Evolutionary conservation across 1,284 basidiomycete species (phyloP), one percentile per base, ranked within the genome.

Genomic region (Ustilago bromivora): DNA sequence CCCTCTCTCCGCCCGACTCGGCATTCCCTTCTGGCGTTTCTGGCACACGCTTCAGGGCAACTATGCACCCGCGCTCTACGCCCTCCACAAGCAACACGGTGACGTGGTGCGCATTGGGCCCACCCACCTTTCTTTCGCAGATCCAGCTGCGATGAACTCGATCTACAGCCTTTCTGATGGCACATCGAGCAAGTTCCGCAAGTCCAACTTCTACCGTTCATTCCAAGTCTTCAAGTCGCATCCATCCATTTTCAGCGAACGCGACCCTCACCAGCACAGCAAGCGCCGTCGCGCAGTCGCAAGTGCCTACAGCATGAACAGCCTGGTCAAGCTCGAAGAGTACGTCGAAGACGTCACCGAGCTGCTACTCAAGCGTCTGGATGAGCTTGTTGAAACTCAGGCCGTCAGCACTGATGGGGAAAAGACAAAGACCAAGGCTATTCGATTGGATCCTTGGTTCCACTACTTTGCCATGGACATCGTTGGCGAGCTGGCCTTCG

Each of bases 401-500:
- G 23, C 69, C 5, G 49, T 47, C 11, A 52, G 35, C 10, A 38
- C 28, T 9, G 15, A 63, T n/a, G 61, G 46, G 10, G 63, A 65
- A 4, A 58, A 59, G 34, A 52, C 47, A 3, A 72, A 58, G 63
- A 66, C 63, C 1, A 64, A 57, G 40, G 46, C 77, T 11, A 66
- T 80, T n/a, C 55, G 70, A 40, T 41, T 83, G 19, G 75, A 78
- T 52, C 67, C 73, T 4, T 77, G 79, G 71, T 75, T 82, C 57
- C 76, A 78, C 56, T 83, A 59, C 61, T 82, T 81, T 59, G 80
- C 80, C 28, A 82, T 81, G 75, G 81, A 83, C 36, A 78, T 76
- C 4, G 79, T 83, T 2, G 79, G 80, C 11, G 76, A 83, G 47
- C 66, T 83, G 28, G 79, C 79, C 9, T 79, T 79, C 36, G 77